Evolutionary conservation across 2,329 filamentous ascomycete species (phyloP).

Genomic region (Chaetomium sp.): DNA sequence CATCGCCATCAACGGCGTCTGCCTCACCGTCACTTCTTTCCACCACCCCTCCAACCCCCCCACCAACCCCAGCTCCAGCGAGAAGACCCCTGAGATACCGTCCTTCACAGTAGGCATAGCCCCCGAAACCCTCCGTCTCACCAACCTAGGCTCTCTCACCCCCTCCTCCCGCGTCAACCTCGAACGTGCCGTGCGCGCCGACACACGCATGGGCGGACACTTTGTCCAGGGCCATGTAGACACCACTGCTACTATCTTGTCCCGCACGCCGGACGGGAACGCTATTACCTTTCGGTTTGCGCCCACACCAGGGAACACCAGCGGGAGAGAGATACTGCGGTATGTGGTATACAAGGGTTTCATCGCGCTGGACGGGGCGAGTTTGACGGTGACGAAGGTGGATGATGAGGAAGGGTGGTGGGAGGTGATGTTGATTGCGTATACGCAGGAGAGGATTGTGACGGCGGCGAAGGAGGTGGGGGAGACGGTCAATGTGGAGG

Average conservation of each 20-base stretch:
- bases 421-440: slow-evolving; percentile 97
- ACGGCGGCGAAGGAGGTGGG: slow-evolving; percentile 71
- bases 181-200: slow-evolving; percentile 83
- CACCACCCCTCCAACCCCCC: slow-evolving; percentile 23
- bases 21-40: slow-evolving; percentile 73
- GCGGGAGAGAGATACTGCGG: slow-evolving; percentile 52
- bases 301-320: slow-evolving; percentile 47
- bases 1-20: slow-evolving; percentile 92
- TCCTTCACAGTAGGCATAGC: slow-evolving; percentile 89
- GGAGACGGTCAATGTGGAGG: slow-evolving; percentile 84
- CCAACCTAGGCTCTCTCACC: slow-evolving; percentile 75
- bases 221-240: slow-evolving; percentile 98
- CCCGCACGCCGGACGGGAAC: slow-evolving; percentile 76
- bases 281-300: slow-evolving; percentile 79
- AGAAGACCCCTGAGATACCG: too few relatives aligned
- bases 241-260: slow-evolving; percentile 69
- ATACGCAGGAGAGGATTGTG: slow-evolving; percentile 89
- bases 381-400: slow-evolving; percentile 84
- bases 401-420: slow-evolving; percentile 74
- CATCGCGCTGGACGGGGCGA: slow-evolving; percentile 88
- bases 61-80: too few relatives aligned
- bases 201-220: slow-evolving; percentile 95
- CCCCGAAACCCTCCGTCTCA: slow-evolving; percentile 90
- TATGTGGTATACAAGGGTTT: slow-evolving; percentile 98
- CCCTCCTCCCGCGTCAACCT: slow-evolving; percentile 73